Conservation (phyloP, 768 basidiomycete genomes). For the Xerocomus brunneocitrinus region DNA sequence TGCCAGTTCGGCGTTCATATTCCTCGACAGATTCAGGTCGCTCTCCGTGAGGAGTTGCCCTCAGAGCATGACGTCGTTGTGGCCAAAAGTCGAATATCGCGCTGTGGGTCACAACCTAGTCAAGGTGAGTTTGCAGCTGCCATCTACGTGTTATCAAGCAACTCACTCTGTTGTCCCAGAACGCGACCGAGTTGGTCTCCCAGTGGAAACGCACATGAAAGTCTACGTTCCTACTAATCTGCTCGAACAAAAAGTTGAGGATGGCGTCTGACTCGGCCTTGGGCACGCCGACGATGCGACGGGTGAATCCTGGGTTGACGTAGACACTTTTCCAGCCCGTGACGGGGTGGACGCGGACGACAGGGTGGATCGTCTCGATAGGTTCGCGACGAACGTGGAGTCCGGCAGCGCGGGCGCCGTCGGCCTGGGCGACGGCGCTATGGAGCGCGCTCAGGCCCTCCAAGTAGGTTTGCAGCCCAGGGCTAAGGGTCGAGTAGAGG, state of each 20-base stretch:
- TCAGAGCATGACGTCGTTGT: slow-evolving; percentile 68
- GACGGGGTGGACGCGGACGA: slow-evolving; percentile 79
- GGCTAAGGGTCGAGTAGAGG: slow-evolving; percentile 78
- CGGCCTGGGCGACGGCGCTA: slow-evolving; percentile 73
- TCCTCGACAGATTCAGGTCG: slow-evolving; percentile 70
- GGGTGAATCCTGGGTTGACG: slow-evolving; percentile 81
- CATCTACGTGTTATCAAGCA: background rate
- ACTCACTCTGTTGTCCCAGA: slow-evolving; percentile 81
- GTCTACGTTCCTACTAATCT: slow-evolving; percentile 66
- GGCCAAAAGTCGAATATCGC: slow-evolving; percentile 85
- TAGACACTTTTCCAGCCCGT: slow-evolving; percentile 84
- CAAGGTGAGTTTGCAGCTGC: background rate
- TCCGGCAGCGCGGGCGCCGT: slow-evolving; percentile 66
- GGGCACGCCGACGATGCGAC: slow-evolving; percentile 71
- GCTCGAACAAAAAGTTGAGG: slow-evolving; percentile 64
- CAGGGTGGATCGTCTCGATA: slow-evolving; percentile 69
- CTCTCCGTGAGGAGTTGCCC: slow-evolving; percentile 80
- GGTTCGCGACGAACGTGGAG: slow-evolving; percentile 65
- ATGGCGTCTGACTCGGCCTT: slow-evolving; percentile 79
- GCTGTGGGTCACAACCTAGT: slow-evolving; percentile 65
- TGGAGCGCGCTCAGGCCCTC: slow-evolving; percentile 72
- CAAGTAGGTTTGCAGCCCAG: slow-evolving; percentile 69
- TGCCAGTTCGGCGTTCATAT: slow-evolving; percentile 60
- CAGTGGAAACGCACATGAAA: slow-evolving; percentile 76
- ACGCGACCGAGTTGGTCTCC: slow-evolving; percentile 71